phyloP scores from a whole-genome alignment of 768 basidiomycete genomes.

The Naganishia vaughanmartiniae region DNA sequence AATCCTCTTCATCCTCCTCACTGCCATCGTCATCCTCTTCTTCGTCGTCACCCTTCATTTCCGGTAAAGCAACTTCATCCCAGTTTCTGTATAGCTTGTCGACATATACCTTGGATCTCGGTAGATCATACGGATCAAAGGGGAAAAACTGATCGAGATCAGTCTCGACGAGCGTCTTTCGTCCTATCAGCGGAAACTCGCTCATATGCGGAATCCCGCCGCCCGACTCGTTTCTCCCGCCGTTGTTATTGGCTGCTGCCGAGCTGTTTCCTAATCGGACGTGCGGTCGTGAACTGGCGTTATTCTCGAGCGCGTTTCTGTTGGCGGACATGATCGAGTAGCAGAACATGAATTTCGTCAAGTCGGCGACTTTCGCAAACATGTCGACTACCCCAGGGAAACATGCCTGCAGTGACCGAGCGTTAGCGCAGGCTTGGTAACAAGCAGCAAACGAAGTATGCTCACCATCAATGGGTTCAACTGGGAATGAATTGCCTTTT shows the following conservation, averaged over 20 bases:
- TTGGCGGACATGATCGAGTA: conserved; percentile 90
- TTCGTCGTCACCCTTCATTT: conserved; percentile 66
- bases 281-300: conserved; percentile 34
- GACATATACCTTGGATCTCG: conserved; percentile 72
- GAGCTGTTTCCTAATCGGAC: neutral
- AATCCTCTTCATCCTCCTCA: conserved; percentile 29
- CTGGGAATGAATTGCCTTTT: conserved; percentile 72
- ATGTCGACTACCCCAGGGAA: conserved; percentile 84
- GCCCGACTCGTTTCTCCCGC: conserved; percentile 8
- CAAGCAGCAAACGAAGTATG: neutral
- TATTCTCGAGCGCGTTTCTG: conserved; percentile 53
- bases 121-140: conserved; percentile 93
- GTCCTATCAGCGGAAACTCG: conserved; percentile 38
- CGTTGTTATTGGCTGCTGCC: neutral
- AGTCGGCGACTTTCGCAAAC: conserved; percentile 88
- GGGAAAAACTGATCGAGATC: conserved; percentile 95
- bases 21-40: conserved; percentile 56
- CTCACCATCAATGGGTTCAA: conserved; percentile 85
- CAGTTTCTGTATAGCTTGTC: conserved; percentile 85
- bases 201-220: conserved; percentile 26
- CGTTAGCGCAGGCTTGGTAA: neutral
- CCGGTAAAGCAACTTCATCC: conserved; percentile 73
- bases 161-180: conserved; percentile 54
- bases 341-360: conserved; percentile 88
- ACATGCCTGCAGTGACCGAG: conserved; percentile 65